Conservation (phyloP, 2,329 filamentous ascomycete species). For the Fusarium sp. region DNA sequence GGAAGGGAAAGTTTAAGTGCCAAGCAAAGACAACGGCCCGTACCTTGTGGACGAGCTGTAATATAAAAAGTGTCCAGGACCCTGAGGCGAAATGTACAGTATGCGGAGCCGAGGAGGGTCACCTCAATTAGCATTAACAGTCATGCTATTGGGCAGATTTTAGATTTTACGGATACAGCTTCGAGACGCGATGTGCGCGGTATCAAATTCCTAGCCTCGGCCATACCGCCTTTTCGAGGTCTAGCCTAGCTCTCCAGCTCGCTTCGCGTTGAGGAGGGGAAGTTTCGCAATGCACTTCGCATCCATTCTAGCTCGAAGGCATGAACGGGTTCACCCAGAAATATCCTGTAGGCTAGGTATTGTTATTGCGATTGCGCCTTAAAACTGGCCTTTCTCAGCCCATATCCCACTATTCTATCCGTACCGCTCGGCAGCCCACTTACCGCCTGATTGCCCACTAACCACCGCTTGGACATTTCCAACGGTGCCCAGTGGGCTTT, state of each 20-base stretch:
- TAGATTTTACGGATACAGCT: neutral
- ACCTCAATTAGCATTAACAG: constrained; percentile 26
- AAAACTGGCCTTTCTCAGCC: too few species aligned
- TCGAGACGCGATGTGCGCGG: constrained; percentile 21
- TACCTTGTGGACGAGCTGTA: constrained; percentile 21
- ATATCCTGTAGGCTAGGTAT: too few species aligned
- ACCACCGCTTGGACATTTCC: neutral
- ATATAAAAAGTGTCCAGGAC: constrained; percentile 7
- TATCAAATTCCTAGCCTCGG: constrained; percentile 25
- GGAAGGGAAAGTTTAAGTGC: constrained; percentile 13
- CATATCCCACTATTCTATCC: neutral
- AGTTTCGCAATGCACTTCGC: neutral
- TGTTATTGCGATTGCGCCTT: too few species aligned
- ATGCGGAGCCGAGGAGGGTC: constrained; percentile 19
- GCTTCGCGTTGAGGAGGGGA: neutral
- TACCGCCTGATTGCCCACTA: neutral
- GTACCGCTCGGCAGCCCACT: neutral
- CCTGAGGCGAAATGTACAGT: constrained; percentile 3
- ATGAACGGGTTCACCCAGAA: too few species aligned
- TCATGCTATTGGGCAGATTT: constrained; percentile 19
- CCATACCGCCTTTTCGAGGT: constrained; percentile 28
- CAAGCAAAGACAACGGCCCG: constrained; percentile 8
- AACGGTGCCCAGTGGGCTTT: neutral
- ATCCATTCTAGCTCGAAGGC: neutral
- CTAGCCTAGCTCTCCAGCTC: neutral